Base-by-base conservation (phyloP, 2,329 filamentous ascomycete genomes). In the Hypoxylon sp. region DNA sequence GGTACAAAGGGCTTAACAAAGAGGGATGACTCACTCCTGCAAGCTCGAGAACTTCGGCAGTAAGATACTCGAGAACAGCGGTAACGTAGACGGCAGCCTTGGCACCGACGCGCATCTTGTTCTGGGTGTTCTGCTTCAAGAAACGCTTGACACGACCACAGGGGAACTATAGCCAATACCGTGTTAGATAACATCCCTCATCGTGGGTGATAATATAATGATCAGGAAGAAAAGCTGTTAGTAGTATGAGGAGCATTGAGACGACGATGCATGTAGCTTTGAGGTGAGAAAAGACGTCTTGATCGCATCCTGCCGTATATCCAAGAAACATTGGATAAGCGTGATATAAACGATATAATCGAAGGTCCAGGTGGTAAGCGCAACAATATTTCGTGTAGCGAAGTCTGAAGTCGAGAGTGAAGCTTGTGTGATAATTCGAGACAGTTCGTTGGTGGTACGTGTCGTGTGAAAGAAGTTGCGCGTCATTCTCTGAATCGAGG, bases 131-230 rank as follows among this genome's bases (percentile, higher is more conserved):
- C 83, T 93, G 94, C 89, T 98, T 98, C 80, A 99, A 88, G 86
- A 98, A 98, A 86, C 96, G 94, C 92, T 99, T 99, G 84, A 99
- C 96, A 91, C 96, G 96, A 84, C 96, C 96, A 82, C 96, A 99
- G 69, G 96, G 96, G 82, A 99, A 99, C 96, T 99, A 80, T 66
- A 73, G 67, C 61, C 15, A 35, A 31, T 54, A 61, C 29, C 27
- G 11, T 50, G 56, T 76, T 70, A 76, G 74, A 44, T 59, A 65
- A 62, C 29, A 42, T 42, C 24, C 17, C 32, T 35, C 11, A 15
- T 5, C 10, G 21, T 55, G 11, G 54, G 24, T 24, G 15, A 48
- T 24, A 54, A 54, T 31, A 6, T 29, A 19, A 15, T 31, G 19
- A 17, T 44, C 6, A 48, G 17, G 48, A 35, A 27, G 37, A 27